These are phyloP conservation scores for Rostrohypoxylon terebratum DNA, from an alignment of 495 filamentous ascomycete genomes.

Conservation along the genomic window DNA sequence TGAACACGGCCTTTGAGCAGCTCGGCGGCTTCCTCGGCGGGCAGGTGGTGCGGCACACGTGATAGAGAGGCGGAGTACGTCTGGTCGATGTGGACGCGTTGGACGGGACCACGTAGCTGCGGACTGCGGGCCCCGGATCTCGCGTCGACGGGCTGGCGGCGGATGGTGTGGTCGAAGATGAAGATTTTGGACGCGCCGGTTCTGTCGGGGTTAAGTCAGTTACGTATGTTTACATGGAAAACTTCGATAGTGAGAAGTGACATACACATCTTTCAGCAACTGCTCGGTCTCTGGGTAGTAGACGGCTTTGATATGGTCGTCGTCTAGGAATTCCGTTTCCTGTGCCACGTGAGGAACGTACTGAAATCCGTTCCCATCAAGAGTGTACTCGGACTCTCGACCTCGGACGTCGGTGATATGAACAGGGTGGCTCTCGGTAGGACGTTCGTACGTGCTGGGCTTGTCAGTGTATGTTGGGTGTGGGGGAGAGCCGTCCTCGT, in stretches of 20 bases:
- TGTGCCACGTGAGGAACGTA: slow-evolving; percentile 53
- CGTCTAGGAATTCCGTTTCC: slow-evolving; percentile 73
- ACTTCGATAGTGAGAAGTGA: slow-evolving; percentile 22
- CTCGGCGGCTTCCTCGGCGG: slow-evolving; percentile 67
- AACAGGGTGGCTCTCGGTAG: slow-evolving; percentile 51
- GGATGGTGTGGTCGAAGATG: slow-evolving; percentile 83
- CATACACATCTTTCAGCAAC: slow-evolving; percentile 72
- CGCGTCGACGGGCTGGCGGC: slow-evolving; percentile 58
- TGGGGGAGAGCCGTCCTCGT: slow-evolving; percentile 68
- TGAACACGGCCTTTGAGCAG: slow-evolving; percentile 74
- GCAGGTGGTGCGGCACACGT: slow-evolving; percentile 71
- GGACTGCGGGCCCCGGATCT: not conserved
- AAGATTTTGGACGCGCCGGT: slow-evolving; percentile 73
- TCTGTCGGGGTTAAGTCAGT: slow-evolving; percentile 46
- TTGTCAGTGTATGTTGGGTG: slow-evolving; percentile 60
- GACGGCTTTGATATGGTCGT: slow-evolving; percentile 71
- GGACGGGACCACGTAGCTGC: slow-evolving; percentile 66
- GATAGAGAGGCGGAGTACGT: slow-evolving; percentile 68
- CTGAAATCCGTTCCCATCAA: slow-evolving; percentile 60
- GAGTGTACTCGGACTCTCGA: slow-evolving; percentile 53
- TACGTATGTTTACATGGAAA: not conserved
- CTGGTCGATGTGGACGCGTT: slow-evolving; percentile 79
- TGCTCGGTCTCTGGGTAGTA: slow-evolving; percentile 78
- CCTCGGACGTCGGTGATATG: slow-evolving; percentile 56
- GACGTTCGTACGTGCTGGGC: slow-evolving; percentile 65